phyloP scores from a whole-genome alignment of 495 filamentous ascomycete species.

The Penicillium atrosanguineum region DNA sequence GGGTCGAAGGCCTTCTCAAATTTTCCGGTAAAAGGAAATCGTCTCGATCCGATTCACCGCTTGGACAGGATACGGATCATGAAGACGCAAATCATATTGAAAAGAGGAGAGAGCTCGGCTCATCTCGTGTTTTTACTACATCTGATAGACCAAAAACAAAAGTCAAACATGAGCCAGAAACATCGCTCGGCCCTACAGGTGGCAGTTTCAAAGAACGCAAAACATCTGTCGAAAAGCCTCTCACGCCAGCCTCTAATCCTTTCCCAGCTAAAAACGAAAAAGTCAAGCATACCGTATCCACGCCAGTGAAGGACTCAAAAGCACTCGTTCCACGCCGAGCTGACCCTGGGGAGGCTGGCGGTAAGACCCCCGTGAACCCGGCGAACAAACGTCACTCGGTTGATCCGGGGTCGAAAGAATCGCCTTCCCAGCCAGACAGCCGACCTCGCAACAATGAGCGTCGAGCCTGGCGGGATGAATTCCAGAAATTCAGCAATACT shows the following conservation, averaged over 20 bases:
- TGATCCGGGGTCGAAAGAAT: slow-evolving; percentile 29
- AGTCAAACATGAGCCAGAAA: slow-evolving; percentile 18
- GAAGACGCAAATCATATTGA: slow-evolving; percentile 20
- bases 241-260: slow-evolving; percentile 18
- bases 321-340: slow-evolving; percentile 22
- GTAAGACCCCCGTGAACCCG: slow-evolving; percentile 26
- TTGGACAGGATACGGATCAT: slow-evolving; percentile 21
- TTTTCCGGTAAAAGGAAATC: slow-evolving; percentile 42
- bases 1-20: slow-evolving; percentile 44
- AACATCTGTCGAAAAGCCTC: slow-evolving; percentile 25
- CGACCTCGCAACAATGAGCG: slow-evolving; percentile 37
- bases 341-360: slow-evolving; percentile 28
- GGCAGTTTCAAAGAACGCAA: slow-evolving; percentile 23
- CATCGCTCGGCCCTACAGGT: slow-evolving; percentile 8
- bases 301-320: slow-evolving; percentile 34
- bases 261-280: slow-evolving; percentile 24
- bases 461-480: slow-evolving; percentile 46
- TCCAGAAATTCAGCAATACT: slow-evolving; percentile 37
- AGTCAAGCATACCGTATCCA: slow-evolving; percentile 23
- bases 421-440: slow-evolving; percentile 27
- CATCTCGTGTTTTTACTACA: slow-evolving; percentile 1
- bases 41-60: slow-evolving; percentile 24
- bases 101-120: slow-evolving; percentile 10
- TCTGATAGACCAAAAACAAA: slow-evolving; percentile 20
- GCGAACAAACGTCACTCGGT: slow-evolving; percentile 25